phyloP scores from a whole-genome alignment of 164 flowering plant species.

The Vitis amurensis region DNA sequence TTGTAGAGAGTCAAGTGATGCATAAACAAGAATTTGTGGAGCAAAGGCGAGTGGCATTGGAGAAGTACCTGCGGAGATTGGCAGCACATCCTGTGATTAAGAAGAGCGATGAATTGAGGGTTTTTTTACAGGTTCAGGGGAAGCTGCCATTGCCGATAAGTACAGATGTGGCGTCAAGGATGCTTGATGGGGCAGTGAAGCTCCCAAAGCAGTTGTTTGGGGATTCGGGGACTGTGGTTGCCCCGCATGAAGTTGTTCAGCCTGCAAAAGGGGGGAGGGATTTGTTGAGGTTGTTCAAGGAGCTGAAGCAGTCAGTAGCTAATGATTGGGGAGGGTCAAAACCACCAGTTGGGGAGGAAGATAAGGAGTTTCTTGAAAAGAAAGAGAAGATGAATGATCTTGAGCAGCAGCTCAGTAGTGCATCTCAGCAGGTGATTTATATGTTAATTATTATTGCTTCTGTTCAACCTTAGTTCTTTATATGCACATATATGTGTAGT shows the following conservation, averaged over 20 bases:
- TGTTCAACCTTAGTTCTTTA: background rate
- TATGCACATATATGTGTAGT: background rate
- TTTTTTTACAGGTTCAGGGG: constrained; percentile 79
- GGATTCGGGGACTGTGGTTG: constrained; percentile 43
- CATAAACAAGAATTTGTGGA: constrained; percentile 97
- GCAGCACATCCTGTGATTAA: constrained; percentile 77
- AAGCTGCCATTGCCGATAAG: constrained; percentile 65
- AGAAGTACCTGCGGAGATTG: constrained; percentile 80
- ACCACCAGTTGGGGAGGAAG: constrained; percentile 77
- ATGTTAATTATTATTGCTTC: background rate
- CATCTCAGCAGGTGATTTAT: constrained; percentile 69
- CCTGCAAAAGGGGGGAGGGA: constrained; percentile 95
- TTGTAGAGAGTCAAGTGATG: constrained; percentile 98
- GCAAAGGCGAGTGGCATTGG: constrained; percentile 85
- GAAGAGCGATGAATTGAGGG: constrained; percentile 82
- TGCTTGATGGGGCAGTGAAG: constrained; percentile 91
- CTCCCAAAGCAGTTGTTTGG: constrained; percentile 87
- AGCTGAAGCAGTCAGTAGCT: constrained; percentile 80
- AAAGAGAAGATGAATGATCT: constrained; percentile 75
- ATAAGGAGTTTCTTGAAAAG: constrained; percentile 86
- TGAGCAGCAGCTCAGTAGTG: constrained; percentile 74
- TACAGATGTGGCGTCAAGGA: constrained; percentile 78
- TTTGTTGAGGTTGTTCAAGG: constrained; percentile 80
- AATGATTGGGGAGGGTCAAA: constrained; percentile 86
- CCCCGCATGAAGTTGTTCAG: constrained; percentile 66